Percentiles rank a stretch among this genome's conserved stretches.
phyloP scores from a whole-genome alignment of 108 stramenopile species.

The Stephanodiscus triporus region DNA sequence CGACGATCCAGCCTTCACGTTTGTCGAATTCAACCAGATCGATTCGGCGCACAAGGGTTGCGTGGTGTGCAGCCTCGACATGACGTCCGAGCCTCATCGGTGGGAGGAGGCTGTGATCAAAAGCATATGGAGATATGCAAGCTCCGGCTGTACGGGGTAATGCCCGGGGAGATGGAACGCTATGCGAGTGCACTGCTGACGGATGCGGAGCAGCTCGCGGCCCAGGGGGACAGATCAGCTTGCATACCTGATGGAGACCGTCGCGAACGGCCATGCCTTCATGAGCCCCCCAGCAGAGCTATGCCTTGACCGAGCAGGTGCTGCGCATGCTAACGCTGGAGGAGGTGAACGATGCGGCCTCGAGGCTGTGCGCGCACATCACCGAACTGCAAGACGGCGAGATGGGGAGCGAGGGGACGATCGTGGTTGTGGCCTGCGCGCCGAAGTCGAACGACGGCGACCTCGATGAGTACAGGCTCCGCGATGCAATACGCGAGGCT shows the following conservation, averaged over 20 bases:
- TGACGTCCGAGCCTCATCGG: conserved; percentile 91
- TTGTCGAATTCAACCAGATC: conserved; percentile 97
- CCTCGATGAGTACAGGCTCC: conserved; percentile 72
- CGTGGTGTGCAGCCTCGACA: conserved; percentile 95
- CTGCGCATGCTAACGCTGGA: conserved; percentile 89
- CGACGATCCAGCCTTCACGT: conserved; percentile 95
- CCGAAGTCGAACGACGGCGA: conserved; percentile 71
- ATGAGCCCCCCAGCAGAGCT: conserved; percentile 95
- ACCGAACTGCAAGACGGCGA: conserved; percentile 70
- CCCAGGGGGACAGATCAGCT: conserved; percentile 95
- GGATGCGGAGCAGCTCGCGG: conserved; percentile 93
- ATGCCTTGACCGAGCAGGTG: conserved; percentile 84
- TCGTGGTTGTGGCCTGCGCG: conserved; percentile 83
- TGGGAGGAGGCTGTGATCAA: conserved; percentile 94
- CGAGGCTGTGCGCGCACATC: conserved; percentile 93
- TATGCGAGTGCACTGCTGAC: conserved; percentile 92
- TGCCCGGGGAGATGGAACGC: conserved; percentile 90
- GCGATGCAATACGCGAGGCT: conserved; percentile 77
- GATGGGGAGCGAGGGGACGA: conserved; percentile 44
- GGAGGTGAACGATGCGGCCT: conserved; percentile 93
- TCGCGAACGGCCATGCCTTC: conserved; percentile 96
- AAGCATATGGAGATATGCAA: conserved; percentile 91
- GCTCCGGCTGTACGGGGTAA: conserved; percentile 90
- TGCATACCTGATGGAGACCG: conserved; percentile 95
- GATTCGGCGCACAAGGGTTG: conserved; percentile 97